phyloP scores from a whole-genome alignment of 441 rosid genomes.

The Adansonia gregorii region DNA sequence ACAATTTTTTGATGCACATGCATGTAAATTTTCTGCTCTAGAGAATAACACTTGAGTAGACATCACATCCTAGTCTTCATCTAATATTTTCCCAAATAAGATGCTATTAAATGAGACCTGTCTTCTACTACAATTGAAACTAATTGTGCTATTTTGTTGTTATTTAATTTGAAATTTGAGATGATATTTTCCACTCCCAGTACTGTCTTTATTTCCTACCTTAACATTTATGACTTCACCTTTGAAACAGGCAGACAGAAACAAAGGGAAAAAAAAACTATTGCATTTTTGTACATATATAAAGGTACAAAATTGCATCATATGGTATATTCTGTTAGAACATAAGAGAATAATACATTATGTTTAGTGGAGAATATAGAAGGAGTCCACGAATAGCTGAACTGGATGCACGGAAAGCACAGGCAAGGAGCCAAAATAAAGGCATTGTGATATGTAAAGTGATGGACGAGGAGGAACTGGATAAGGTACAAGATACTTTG shows the following conservation, averaged over 20 bases:
- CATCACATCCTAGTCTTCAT: slow-evolving; percentile 10
- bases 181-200: background rate
- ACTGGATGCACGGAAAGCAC: slow-evolving; percentile 41
- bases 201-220: background rate
- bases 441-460: slow-evolving; percentile 8
- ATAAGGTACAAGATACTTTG: slow-evolving; percentile 6
- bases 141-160: slow-evolving; percentile 19
- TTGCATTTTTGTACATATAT: slow-evolving; percentile 7
- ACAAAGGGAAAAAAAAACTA: background rate
- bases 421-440: slow-evolving; percentile 22
- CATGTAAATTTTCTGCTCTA: slow-evolving; percentile 15
- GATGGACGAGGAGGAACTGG: slow-evolving; percentile 15
- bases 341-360: slow-evolving; percentile 1
- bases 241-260: slow-evolving; percentile 3
- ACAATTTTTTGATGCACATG: background rate
- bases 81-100: slow-evolving; percentile 8
- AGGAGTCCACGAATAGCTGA: slow-evolving; percentile 42
- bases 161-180: slow-evolving; percentile 12
- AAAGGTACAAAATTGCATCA: slow-evolving; percentile 18
- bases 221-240: slow-evolving; percentile 18
- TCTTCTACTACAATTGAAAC: slow-evolving; percentile 17
- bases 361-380: slow-evolving; percentile 27
- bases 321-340: background rate
- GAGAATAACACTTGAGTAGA: background rate
- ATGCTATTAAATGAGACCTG: background rate